Evolutionary conservation across 306 rosid species (phyloP).

Genomic region (Begonia peltatifolia): DNA sequence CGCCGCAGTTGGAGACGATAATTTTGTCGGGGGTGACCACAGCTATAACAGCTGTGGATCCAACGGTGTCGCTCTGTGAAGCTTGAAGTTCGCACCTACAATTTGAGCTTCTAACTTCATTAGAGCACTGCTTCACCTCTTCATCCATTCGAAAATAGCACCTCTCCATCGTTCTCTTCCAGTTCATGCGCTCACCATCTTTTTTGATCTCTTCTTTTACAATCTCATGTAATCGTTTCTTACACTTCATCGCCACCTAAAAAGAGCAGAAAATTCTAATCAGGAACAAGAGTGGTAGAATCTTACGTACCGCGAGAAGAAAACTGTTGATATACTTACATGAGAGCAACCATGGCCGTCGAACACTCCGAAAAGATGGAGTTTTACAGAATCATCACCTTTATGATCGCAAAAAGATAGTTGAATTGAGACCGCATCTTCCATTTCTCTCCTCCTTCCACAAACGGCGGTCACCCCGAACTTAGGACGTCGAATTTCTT

Average conservation of each 20-base stretch:
- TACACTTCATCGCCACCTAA: slow-evolving; percentile 34
- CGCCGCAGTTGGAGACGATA: slow-evolving; percentile 79
- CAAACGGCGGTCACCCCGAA: slow-evolving; percentile 73
- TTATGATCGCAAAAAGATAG: slow-evolving; percentile 16
- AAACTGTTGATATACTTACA: slow-evolving; percentile 16
- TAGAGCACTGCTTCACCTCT: slow-evolving; percentile 18
- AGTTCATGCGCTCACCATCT: slow-evolving; percentile 4
- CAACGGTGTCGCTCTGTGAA: slow-evolving; percentile 78
- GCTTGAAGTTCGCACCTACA: slow-evolving; percentile 43
- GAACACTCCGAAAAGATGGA: slow-evolving; percentile 71
- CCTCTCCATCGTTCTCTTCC: slow-evolving; percentile 30
- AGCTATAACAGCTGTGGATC: slow-evolving; percentile 75
- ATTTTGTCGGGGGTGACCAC: slow-evolving; percentile 40
- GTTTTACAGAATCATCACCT: neutral
- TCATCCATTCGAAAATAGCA: slow-evolving; percentile 29
- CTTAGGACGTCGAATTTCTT: slow-evolving; percentile 12
- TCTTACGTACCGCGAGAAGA: neutral
- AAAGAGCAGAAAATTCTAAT: neutral
- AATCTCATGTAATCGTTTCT: slow-evolving; percentile 31
- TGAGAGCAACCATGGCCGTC: slow-evolving; percentile 99
- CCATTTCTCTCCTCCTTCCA: slow-evolving; percentile 90
- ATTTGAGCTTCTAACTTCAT: neutral
- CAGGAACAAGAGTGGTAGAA: neutral
- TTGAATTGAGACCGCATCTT: slow-evolving; percentile 55
- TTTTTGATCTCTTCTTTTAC: slow-evolving; percentile 24